phyloP scores from a whole-genome alignment of 768 basidiomycete species.

The Leucocoprinus leucothites region DNA sequence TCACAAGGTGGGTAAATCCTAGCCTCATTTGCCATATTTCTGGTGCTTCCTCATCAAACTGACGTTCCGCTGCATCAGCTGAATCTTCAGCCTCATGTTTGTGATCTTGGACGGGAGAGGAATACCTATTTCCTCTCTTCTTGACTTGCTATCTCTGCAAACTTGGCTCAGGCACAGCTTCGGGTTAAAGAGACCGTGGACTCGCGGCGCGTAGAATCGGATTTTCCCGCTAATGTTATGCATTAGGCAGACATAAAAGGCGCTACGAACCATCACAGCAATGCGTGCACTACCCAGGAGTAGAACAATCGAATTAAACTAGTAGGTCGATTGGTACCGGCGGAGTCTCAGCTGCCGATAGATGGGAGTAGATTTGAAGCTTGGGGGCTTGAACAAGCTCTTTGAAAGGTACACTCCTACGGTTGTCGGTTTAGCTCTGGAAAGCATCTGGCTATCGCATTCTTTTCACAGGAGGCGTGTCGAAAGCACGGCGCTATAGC shows the following conservation, averaged over 20 bases:
- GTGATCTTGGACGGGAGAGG: constrained; percentile 5
- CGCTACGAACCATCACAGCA: not conserved
- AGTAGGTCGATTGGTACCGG: not conserved
- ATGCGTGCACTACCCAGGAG: not conserved
- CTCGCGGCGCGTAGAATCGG: not conserved
- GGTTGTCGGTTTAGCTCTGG: constrained; percentile 6
- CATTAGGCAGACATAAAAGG: not conserved
- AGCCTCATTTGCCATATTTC: not conserved
- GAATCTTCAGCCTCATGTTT: constrained; percentile 1
- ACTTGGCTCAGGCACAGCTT: not conserved
- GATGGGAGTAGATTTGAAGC: constrained; percentile 3
- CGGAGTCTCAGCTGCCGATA: not conserved
- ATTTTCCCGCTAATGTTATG: not conserved
- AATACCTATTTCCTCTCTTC: not conserved
- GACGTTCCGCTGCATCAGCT: constrained; percentile 3
- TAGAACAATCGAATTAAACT: not conserved
- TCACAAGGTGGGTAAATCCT: constrained; percentile 8
- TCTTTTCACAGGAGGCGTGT: not conserved
- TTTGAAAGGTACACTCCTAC: constrained; percentile 8
- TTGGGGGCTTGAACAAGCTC: constrained; percentile 4
- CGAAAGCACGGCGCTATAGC: not conserved
- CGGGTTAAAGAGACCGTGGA: constrained; percentile 1
- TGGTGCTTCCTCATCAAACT: constrained; percentile 8
- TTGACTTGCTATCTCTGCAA: not conserved
- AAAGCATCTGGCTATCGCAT: constrained; percentile 4